Base-by-base conservation (phyloP, 352 stramenopile genomes). In the Globisporangium lucens region DNA sequence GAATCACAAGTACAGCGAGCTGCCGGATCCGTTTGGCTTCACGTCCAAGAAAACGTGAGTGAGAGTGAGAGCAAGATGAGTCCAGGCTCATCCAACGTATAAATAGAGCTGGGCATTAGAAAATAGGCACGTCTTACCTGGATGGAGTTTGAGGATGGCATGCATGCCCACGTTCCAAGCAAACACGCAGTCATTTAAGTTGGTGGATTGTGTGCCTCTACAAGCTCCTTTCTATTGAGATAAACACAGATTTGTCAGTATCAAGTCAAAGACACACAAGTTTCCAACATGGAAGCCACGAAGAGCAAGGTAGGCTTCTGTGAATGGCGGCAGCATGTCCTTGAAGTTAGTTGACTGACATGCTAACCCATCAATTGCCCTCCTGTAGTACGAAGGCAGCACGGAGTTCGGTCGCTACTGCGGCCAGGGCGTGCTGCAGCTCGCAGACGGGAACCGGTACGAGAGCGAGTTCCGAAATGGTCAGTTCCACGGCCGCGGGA, bases 391-490 rank as follows among this genome's bases (percentile, higher is more conserved):
- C 67, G 75, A 86, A 71, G 83, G 83, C 9, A 73, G 66, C 51
- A 82, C 66, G 22, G 77, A 78, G 38, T 91, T 90, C 56, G 82
- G 83, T 17, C 80, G 83, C 4, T 90, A 80, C 67, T 83, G 80
- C n/a, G 82, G 83, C 0, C 74, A 78, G 5, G 83, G 82, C 4
- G 75, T 82, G 35, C 60, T 91, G 33, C 73, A 89, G 22, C 71
- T 91, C 13, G 53, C 78, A 4, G 80, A 91, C 47, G 85, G 85
- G 15, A 88, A 79, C 12, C 77, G 79, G 7, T 94, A 94, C 71
- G 87, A 94, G 74, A 85, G 87, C 41, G 87, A 93, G 57, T 94
- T 93, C 67, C 68, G 78, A 35, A 91, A 94, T 24, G 87, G 87
- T 3, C 78, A 90, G 27, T 94, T 94, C 68, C 87, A 94, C 56